These are phyloP conservation scores for Lindgomyces ingoldianus DNA, from an alignment of 495 filamentous ascomycete genomes.

Conservation along the genomic window DNA sequence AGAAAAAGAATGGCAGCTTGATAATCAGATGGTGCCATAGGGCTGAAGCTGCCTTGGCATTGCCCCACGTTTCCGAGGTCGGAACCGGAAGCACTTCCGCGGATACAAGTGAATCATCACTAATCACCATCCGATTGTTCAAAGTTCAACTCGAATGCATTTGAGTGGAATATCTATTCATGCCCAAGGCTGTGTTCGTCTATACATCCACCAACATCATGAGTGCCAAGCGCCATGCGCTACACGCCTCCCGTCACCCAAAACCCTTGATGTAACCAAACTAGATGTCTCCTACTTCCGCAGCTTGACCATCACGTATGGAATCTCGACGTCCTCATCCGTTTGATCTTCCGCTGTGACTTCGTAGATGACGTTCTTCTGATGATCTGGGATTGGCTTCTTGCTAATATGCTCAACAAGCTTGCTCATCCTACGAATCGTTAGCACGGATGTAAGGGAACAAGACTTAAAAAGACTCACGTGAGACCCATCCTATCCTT, in stretches of 20 bases:
- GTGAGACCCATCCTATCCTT: slow-evolving; percentile 74
- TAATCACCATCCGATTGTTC: neutral
- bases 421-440: slow-evolving; percentile 67
- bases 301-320: slow-evolving; percentile 90
- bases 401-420: slow-evolving; percentile 86
- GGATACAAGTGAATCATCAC: neutral
- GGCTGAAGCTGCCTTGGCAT: slow-evolving; percentile 13
- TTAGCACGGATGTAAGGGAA: slow-evolving; percentile 26
- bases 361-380: slow-evolving; percentile 95
- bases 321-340: slow-evolving; percentile 95
- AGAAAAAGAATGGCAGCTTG: slow-evolving; percentile 12
- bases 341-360: slow-evolving; percentile 87
- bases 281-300: slow-evolving; percentile 34
- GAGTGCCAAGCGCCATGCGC: neutral
- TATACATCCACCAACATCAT: slow-evolving; percentile 11
- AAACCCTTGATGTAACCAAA: neutral
- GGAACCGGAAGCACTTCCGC: slow-evolving; percentile 9
- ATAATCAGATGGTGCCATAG: slow-evolving; percentile 16
- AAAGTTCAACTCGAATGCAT: neutral
- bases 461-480: slow-evolving; percentile 53
- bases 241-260: neutral
- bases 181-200: neutral
- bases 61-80: slow-evolving; percentile 13
- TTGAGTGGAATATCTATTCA: slow-evolving; percentile 6
- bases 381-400: slow-evolving; percentile 86